Evolutionary conservation across 495 filamentous ascomycete species (phyloP).

Genomic region (Bacidia gigantensis): DNA sequence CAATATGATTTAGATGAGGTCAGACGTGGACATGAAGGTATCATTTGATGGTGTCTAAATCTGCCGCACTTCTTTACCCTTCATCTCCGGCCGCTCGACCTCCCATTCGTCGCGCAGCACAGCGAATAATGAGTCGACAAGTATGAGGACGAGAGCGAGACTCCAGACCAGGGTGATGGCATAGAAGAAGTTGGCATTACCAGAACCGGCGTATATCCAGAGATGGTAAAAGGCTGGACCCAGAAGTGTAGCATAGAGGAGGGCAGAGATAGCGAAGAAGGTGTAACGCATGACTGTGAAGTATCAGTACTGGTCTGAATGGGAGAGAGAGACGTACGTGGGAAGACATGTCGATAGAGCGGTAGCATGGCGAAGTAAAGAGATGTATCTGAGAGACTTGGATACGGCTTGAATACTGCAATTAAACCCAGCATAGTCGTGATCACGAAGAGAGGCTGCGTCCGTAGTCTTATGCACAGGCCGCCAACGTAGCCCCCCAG

Average conservation of each 20-base stretch:
- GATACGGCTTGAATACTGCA: constrained; percentile 91
- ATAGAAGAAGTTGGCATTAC: constrained; percentile 99
- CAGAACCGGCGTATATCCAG: constrained; percentile 96
- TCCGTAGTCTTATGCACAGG: constrained; percentile 61
- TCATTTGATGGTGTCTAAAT: constrained; percentile 28
- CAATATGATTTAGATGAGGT: too few species aligned
- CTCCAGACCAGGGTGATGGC: constrained; percentile 98
- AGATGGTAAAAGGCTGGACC: constrained; percentile 94
- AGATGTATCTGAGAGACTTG: constrained; percentile 74
- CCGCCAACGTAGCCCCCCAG: constrained; percentile 76
- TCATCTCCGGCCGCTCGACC: constrained; percentile 76
- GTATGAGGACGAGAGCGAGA: constrained; percentile 63
- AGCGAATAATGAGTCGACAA: constrained; percentile 76
- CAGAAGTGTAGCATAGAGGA: constrained; percentile 76
- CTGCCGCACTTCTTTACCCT: constrained; percentile 71
- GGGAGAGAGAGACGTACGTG: constrained; percentile 39
- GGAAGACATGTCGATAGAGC: constrained; percentile 88
- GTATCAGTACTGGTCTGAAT: constrained; percentile 1
- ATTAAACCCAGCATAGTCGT: constrained; percentile 74
- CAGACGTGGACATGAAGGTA: neutral
- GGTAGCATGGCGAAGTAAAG: constrained; percentile 72
- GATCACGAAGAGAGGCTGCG: constrained; percentile 75
- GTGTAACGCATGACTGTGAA: constrained; percentile 74
- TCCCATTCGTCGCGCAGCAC: constrained; percentile 91
- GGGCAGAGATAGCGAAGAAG: constrained; percentile 65